Evolutionary conservation across 2,329 filamentous ascomycete species (phyloP), one percentile per base, ranked within the genome.

Genomic region (Aspergillus sergii): DNA sequence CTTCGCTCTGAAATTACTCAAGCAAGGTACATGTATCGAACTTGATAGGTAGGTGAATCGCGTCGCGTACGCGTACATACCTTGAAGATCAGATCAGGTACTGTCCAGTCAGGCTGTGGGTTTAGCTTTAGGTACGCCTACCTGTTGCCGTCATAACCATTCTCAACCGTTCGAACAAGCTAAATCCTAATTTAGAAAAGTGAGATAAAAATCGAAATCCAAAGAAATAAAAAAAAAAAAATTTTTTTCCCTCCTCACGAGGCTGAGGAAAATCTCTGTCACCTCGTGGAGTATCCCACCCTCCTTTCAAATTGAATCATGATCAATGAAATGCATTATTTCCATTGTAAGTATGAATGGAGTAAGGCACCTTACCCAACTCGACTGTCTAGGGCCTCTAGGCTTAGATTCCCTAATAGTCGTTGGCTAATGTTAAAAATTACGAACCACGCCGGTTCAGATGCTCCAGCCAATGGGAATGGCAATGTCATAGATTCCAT

Each of bases 1-100:
- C 43, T 23, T 23, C 21, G 11, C 43, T 16, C 11, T 46, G 10
- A 30, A 30, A 30, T 50, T 19, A 32, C 19, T 30, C 26, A 36
- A 26, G 51, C 14, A 21, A 55, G 51, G 34, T 39, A 41, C 11
- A 41, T 41, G 39, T 41, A 41, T n/a, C 39, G 26, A 30, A 26
- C 4, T 32, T 36, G 30, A 32, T 21, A 54, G 16, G 28, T 9
- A n/a, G 43, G 51, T 67, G 71, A 57, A 64, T 67, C 57, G 57
- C 51, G 57, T 60, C 69, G 64, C 64, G 67, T 66, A 63, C 65
- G 65, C 62, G 67, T 63, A 30, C 41, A 39, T 59, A 16, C 34
- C 45, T 57, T 45, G 36, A 26, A 46, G 55, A 46, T 57, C 32
- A 55, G 19, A 32, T n/a, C 26, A 53, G n/a, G 30, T 23, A 56